Base-by-base conservation (phyloP, 495 filamentous ascomycete genomes). In the Daldinia childiae region DNA sequence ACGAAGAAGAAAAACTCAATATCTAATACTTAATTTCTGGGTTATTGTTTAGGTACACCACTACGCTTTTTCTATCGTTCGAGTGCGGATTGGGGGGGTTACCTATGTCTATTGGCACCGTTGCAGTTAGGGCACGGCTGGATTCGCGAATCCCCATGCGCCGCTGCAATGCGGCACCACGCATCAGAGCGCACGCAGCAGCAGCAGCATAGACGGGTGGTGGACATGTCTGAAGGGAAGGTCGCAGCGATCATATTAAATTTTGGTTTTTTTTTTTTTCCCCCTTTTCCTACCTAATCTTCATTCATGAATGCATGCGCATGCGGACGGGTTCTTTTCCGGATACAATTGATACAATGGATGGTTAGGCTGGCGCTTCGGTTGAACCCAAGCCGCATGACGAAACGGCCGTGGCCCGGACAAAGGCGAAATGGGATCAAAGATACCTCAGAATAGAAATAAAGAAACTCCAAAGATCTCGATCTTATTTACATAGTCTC, bases 131-230 rank as follows among this genome's bases (percentile, higher is more conserved):
- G 27, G 66, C 51, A 62, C 50, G 51, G 56, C 55, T 21, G 58
- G 58, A 68, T 68, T 68, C 58, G 48, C 48, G 57, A 67, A 59
- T 27, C 5, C 32, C 58, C 39, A 62, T 68, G 21, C 66, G 66
- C 58, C 58, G 66, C 58, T 48, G 52, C 30, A 50, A 48, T 41
- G 62, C 52, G 34, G 51, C 51, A 56, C 32, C 51, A 36, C 54
- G 41, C 43, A 43, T 14, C 55, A 30, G 24, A 29, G 21, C 27
- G 50, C 41, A 48, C 8, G 19, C n/a, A 48, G 26, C 3, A 26
- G 26, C 3, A 26, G 26, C 29, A 34, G 11, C 11, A 36, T 36
- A 36, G 34, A 36, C 34, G 34, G 34, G 34, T 17, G 15, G 15
- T 41, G n/a, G 21, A 1, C 17, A 27, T 32, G 15, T 32, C 27